Conservation (phyloP, 192 early-diverging fungal species). For the Podila horticola region DNA sequence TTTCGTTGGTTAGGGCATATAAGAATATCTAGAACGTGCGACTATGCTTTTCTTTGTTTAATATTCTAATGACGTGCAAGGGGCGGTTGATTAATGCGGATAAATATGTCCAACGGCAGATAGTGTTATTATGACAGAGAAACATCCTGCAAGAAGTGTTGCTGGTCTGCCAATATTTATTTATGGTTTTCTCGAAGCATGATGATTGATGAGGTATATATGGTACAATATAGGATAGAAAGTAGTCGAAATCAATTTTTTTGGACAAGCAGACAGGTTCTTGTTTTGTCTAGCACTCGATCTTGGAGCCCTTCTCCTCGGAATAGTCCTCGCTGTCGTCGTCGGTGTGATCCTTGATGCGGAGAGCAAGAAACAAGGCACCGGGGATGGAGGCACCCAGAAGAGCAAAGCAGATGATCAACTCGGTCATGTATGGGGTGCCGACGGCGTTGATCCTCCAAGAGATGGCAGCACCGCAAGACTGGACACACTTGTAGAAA, state of each 20-base stretch:
- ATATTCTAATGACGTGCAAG: not conserved
- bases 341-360: constrained; percentile 42
- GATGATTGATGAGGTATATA: no score
- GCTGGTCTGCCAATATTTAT: no score
- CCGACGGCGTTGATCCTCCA: constrained; percentile 73
- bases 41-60: not conserved
- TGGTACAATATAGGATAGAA: not conserved
- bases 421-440: constrained; percentile 42
- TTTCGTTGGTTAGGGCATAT: not conserved
- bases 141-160: no score
- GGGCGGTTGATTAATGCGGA: not conserved
- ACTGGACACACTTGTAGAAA: constrained; percentile 94
- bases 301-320: not conserved
- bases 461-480: constrained; percentile 75
- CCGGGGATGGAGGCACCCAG: constrained; percentile 51
- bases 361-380: constrained; percentile 24
- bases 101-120: no score
- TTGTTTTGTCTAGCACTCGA: constrained; percentile 4
- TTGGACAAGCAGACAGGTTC: not conserved
- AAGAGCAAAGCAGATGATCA: constrained; percentile 52
- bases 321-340: constrained; percentile 1
- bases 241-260: no score
- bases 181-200: no score
- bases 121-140: no score
- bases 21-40: not conserved